Evolutionary conservation across 495 filamentous ascomycete species (phyloP).

Genomic region (Peziza echinospora): DNA sequence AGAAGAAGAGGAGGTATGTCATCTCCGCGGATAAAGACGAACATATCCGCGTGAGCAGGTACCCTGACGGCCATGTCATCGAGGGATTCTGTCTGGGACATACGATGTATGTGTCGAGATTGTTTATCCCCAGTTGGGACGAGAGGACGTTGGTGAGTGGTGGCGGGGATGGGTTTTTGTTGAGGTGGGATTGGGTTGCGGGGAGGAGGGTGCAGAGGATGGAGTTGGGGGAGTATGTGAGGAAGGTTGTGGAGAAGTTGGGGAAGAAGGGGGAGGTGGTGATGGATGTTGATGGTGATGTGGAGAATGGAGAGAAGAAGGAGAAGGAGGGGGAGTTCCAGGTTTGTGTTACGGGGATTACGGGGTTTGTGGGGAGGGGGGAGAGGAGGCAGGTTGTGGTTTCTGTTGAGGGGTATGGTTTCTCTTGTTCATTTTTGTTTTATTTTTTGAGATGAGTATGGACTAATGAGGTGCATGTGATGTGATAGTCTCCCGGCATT

Average conservation of each 20-base stretch:
- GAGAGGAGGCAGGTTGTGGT: conserved; percentile 30
- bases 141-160: conserved; percentile 53
- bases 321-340: conserved; percentile 19
- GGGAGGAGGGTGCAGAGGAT: conserved; percentile 32
- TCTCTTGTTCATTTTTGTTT: neutral
- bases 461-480: conserved; percentile 13
- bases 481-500: conserved; percentile 35
- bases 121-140: conserved; percentile 38
- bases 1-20: conserved; percentile 39
- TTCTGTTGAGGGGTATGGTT: conserved; percentile 43
- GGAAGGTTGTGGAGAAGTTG: conserved; percentile 7
- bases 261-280: conserved; percentile 5
- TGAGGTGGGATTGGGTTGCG: conserved; percentile 61
- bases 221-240: conserved; percentile 26
- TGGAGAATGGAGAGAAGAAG: conserved; percentile 6
- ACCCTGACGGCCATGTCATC: conserved; percentile 70
- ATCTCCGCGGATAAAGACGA: conserved; percentile 87
- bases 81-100: conserved; percentile 79
- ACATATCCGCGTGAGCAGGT: conserved; percentile 78
- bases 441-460: neutral
- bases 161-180: conserved; percentile 57
- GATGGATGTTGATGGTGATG: conserved; percentile 3
- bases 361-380: conserved; percentile 8
- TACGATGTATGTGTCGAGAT: conserved; percentile 50
- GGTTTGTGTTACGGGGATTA: conserved; percentile 31